Base-by-base conservation (phyloP, 345 rosid species). In the Triadica sebifera region DNA sequence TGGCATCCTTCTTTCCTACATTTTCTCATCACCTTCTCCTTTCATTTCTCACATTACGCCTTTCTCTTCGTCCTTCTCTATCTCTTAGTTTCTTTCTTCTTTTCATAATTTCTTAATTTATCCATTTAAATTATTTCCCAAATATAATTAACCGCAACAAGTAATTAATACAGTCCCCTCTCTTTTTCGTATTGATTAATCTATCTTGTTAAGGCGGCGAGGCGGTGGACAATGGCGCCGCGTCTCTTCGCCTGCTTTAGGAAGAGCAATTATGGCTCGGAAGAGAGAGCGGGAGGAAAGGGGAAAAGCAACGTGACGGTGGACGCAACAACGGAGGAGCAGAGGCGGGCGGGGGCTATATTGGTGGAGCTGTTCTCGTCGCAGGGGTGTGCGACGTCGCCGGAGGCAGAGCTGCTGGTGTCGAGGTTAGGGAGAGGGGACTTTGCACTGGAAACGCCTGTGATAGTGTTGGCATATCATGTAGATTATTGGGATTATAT, bases 401-500 rank as follows among this genome's bases (percentile, higher is more conserved):
- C 89, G 24, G 92, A 81, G 74, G 97, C 91, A 29, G 98, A 94
- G 89, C 22, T 94, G 81, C 70, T 92, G 70, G 65, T 88, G 77
- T 94, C 98, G 6, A 79, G 98, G 80, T 88, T 94, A 6, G 98
- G 97, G 47, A 85, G 98, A 60, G 98, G 98, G 12, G 97, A 94
- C 72, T 94, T 94, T 59, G 84, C 82, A 65, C 77, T 81, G 25
- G 93, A 80, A 63, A 64, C 79, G 55, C 93, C 94, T n/a, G 89
- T 87, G 72, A 68, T 90, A 55, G 82, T 90, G 75, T 66, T 94
- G 77, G 93, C 84, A 3, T 90, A 85, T 75, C 97, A 94, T 56
- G 97, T 92, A 0, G 98, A 92, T 68, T 92, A 90, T 59, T 94
- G 98, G 97, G 98, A 94, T 64, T 89, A 92, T 67, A 86, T 80